Conservation (phyloP, 306 rosid genomes). For the Cucumis cinereus region DNA sequence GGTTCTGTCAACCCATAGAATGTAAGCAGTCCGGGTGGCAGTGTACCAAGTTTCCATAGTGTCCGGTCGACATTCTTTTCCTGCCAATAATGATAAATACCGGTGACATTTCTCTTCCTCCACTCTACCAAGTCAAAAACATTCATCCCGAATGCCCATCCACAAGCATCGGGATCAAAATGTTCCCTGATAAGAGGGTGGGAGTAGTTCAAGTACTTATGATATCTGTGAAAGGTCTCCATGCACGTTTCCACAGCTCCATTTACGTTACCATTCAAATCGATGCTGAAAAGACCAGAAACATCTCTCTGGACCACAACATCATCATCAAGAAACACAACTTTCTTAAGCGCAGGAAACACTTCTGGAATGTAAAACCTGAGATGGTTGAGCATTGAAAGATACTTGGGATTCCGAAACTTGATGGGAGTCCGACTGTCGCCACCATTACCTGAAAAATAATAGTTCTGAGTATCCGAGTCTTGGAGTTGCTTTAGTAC, state of each 20-base stretch:
- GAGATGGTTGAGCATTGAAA: slow-evolving; percentile 69
- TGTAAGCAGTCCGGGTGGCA: slow-evolving; percentile 63
- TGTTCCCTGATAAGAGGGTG: slow-evolving; percentile 59
- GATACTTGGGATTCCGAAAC: slow-evolving; percentile 64
- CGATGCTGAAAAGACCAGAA: slow-evolving; percentile 47
- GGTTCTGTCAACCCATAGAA: slow-evolving; percentile 64
- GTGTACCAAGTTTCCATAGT: slow-evolving; percentile 66
- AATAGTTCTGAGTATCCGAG: slow-evolving; percentile 58
- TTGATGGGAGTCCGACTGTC: slow-evolving; percentile 54
- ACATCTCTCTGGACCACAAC: slow-evolving; percentile 63
- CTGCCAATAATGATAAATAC: slow-evolving; percentile 76
- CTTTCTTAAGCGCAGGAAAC: slow-evolving; percentile 49
- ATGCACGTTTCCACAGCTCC: slow-evolving; percentile 78
- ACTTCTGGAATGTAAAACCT: slow-evolving; percentile 70
- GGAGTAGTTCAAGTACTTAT: slow-evolving; percentile 58
- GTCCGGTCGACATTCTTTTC: slow-evolving; percentile 59
- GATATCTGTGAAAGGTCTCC: slow-evolving; percentile 75
- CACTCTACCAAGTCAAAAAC: slow-evolving; percentile 61
- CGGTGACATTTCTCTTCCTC: slow-evolving; percentile 70
- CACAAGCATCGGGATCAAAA: slow-evolving; percentile 66
- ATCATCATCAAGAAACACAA: slow-evolving; percentile 63
- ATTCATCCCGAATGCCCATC: slow-evolving; percentile 22
- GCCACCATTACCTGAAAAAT: slow-evolving; percentile 48
- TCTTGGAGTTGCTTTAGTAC: slow-evolving; percentile 78
- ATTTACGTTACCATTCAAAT: slow-evolving; percentile 56